phyloP scores from a whole-genome alignment of 2,329 filamentous ascomycete genomes.

The Aspergillus floridensis region DNA sequence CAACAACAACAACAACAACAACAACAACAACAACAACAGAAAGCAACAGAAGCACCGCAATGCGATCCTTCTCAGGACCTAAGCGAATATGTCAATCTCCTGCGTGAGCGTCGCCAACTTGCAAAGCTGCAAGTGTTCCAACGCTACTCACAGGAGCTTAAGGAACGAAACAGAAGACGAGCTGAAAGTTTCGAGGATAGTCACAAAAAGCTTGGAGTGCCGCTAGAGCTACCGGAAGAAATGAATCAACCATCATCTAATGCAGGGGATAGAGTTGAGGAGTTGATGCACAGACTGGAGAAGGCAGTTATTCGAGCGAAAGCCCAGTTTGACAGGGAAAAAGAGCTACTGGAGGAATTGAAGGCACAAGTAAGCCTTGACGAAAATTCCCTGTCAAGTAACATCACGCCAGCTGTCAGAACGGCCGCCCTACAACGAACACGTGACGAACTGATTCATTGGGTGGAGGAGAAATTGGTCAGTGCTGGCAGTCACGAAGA shows the following conservation, averaged over 20 bases:
- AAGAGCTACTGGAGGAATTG: slow-evolving; percentile 32
- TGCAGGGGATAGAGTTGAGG: slow-evolving; percentile 27
- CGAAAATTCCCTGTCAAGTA: not conserved
- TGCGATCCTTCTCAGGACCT: slow-evolving; percentile 28
- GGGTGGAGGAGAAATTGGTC: slow-evolving; percentile 51
- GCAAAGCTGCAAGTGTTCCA: slow-evolving; percentile 49
- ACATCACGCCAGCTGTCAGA: slow-evolving; percentile 19
- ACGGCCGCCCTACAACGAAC: slow-evolving; percentile 44
- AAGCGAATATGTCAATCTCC: slow-evolving; percentile 44
- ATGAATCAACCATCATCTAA: slow-evolving; percentile 9
- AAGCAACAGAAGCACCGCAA: slow-evolving; percentile 10
- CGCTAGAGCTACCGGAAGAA: slow-evolving; percentile 20
- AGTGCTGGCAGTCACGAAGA: slow-evolving; percentile 33
- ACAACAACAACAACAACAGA: slow-evolving; percentile 21
- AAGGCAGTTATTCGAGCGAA: slow-evolving; percentile 39
- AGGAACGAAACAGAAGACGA: slow-evolving; percentile 23
- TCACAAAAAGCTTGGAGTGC: slow-evolving; percentile 11
- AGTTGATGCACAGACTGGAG: slow-evolving; percentile 39
- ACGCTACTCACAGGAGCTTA: slow-evolving; percentile 44
- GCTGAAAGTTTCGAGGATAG: slow-evolving; percentile 23
- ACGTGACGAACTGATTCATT: slow-evolving; percentile 50
- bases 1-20: slow-evolving; percentile 20
- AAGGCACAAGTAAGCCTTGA: slow-evolving; percentile 25
- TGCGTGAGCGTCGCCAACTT: slow-evolving; percentile 47
- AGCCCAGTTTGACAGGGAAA: slow-evolving; percentile 36